A percentile compares a stretch with the other conserved stretches of the same genome.
phyloP scores from a whole-genome alignment of 2,329 filamentous ascomycete genomes.

The Gaeumannomyces sp. region DNA sequence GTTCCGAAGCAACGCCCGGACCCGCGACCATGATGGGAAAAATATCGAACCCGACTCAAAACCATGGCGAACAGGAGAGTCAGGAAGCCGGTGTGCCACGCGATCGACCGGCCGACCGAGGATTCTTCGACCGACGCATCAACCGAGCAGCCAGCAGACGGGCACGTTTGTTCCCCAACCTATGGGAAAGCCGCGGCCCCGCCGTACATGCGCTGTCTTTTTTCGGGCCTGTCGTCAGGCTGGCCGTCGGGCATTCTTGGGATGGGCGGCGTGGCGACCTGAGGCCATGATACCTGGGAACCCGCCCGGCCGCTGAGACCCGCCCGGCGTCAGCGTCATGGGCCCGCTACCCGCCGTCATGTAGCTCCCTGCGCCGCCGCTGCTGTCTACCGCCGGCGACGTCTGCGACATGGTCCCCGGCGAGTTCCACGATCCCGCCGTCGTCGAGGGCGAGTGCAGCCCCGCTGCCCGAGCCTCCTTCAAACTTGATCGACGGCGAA shows the following conservation, averaged over 20 bases:
- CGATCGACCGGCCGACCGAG: too few relatives aligned
- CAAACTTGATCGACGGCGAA: constrained; percentile 37
- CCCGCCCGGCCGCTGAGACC: constrained; percentile 23
- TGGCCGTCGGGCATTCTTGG: constrained; percentile 20
- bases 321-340: constrained; percentile 33
- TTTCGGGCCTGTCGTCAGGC: constrained; percentile 39
- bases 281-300: constrained; percentile 28
- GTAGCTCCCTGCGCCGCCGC: constrained; percentile 31
- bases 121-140: too few relatives aligned
- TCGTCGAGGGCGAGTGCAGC: constrained; percentile 45
- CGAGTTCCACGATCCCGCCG: constrained; percentile 43
- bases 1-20: too few relatives aligned
- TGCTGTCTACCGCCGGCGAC: constrained; percentile 40
- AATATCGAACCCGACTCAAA: too few relatives aligned
- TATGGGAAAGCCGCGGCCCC: constrained; percentile 1
- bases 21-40: too few relatives aligned
- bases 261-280: constrained; percentile 16
- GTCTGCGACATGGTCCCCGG: constrained; percentile 41
- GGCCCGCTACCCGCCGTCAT: constrained; percentile 33
- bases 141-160: too few relatives aligned
- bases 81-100: too few relatives aligned
- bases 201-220: constrained; percentile 45
- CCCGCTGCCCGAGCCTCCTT: constrained; percentile 32
- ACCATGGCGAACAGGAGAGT: too few relatives aligned
- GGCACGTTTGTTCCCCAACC: too few relatives aligned